Evolutionary conservation across 257 asterid species (phyloP).

Genomic region (Primulina eburnea): DNA sequence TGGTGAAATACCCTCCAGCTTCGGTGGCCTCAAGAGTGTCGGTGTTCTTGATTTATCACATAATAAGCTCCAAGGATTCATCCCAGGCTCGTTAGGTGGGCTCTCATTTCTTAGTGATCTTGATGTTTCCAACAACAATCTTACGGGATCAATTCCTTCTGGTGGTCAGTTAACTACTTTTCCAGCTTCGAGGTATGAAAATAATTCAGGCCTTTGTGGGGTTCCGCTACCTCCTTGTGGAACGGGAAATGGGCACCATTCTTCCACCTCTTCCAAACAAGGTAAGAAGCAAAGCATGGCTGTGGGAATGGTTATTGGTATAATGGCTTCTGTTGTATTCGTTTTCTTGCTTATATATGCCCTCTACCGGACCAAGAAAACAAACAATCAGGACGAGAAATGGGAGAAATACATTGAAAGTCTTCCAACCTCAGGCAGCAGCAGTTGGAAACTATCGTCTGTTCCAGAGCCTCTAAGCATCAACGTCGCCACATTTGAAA

Average conservation of each 20-base stretch:
- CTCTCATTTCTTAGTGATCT: constrained; percentile 81
- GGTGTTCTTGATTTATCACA: constrained; percentile 91
- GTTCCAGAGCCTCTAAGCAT: constrained; percentile 94
- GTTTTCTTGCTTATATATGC: constrained; percentile 57
- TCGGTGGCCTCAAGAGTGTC: constrained; percentile 68
- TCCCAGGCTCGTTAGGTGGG: constrained; percentile 74
- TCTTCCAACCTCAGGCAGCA: constrained; percentile 86
- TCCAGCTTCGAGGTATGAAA: constrained; percentile 68
- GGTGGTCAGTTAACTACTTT: constrained; percentile 90
- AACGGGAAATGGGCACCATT: constrained; percentile 26
- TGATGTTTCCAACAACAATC: constrained; percentile 85
- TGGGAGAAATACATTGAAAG: constrained; percentile 82
- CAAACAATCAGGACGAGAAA: constrained; percentile 48
- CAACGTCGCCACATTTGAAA: constrained; percentile 83
- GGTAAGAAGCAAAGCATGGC: constrained; percentile 53
- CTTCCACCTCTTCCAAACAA: constrained; percentile 21
- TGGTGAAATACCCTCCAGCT: constrained; percentile 64
- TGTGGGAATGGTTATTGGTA: constrained; percentile 71
- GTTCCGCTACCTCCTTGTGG: constrained; percentile 72
- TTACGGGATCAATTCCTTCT: constrained; percentile 67
- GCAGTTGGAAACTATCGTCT: constrained; percentile 80
- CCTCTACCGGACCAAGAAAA: constrained; percentile 46
- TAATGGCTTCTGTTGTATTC: constrained; percentile 50
- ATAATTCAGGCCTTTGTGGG: constrained; percentile 89
- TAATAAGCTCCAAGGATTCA: constrained; percentile 58